phyloP scores from a whole-genome alignment of 148 eudicot species.

The Agrostemma githago region DNA sequence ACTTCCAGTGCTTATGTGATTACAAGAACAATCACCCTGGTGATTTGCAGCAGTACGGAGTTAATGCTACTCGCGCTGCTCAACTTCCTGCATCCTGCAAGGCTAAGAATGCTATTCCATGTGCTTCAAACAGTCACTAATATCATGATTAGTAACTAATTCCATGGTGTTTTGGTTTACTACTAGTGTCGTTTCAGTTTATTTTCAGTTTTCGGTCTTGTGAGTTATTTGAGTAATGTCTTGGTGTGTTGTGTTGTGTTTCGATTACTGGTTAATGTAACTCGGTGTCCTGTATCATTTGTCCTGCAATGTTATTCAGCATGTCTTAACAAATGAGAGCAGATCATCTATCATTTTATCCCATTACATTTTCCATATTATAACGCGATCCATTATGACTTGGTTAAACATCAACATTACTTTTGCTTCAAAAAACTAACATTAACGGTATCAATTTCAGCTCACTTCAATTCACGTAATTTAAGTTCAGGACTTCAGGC shows the following conservation, averaged over 20 bases:
- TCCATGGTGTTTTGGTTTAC: background rate
- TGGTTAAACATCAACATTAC: background rate
- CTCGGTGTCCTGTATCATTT: background rate
- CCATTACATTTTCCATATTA: background rate
- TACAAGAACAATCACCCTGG: slow-evolving; percentile 32
- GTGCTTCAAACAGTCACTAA: background rate
- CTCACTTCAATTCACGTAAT: too few relatives aligned
- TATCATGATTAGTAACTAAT: background rate
- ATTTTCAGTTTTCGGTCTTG: background rate
- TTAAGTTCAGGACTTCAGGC: too few relatives aligned
- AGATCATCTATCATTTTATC: background rate
- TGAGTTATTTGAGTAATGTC: background rate
- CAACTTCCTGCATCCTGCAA: slow-evolving; percentile 49
- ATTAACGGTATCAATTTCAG: too few relatives aligned
- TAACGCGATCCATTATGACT: background rate
- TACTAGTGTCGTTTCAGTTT: background rate
- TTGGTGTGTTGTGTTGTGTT: background rate
- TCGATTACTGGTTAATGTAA: background rate
- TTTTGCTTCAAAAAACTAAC: too few relatives aligned
- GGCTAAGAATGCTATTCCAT: slow-evolving; percentile 15
- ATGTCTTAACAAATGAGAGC: background rate
- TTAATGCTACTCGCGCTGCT: slow-evolving; percentile 47
- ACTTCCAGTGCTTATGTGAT: slow-evolving; percentile 53
- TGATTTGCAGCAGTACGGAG: slow-evolving; percentile 35
- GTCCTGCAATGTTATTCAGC: background rate